Evolutionary conservation across 805 yeast genomes (phyloP).

Genomic region (Wickerhamomyces bisporus): DNA sequence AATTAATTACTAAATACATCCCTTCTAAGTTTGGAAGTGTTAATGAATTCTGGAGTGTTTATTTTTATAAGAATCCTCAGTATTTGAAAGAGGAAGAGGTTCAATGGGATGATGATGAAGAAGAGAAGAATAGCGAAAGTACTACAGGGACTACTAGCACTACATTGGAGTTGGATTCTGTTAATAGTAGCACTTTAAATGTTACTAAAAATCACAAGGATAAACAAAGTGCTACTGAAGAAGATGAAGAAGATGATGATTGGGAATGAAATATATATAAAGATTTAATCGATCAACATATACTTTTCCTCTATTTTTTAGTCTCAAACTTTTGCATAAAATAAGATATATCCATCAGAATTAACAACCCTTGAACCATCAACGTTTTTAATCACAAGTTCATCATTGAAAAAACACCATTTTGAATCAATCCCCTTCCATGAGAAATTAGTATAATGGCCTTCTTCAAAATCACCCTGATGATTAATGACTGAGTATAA

Average conservation of each 20-base stretch:
- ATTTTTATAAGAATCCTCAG: neutral
- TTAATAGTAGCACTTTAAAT: slow-evolving; percentile 31
- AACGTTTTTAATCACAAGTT: slow-evolving; percentile 52
- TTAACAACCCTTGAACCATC: slow-evolving; percentile 52
- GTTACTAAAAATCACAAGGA: slow-evolving; percentile 25
- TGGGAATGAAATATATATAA: slow-evolving; percentile 43
- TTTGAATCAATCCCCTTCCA: slow-evolving; percentile 45
- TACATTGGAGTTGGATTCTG: slow-evolving; percentile 36
- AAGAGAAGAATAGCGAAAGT: slow-evolving; percentile 28
- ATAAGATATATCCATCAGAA: slow-evolving; percentile 76
- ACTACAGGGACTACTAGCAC: slow-evolving; percentile 26
- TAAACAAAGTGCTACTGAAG: too few species aligned
- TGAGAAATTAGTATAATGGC: slow-evolving; percentile 85
- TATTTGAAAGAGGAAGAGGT: neutral
- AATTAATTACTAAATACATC: slow-evolving; percentile 57
- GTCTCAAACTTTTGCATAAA: slow-evolving; percentile 47
- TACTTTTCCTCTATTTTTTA: neutral
- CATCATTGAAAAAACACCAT: slow-evolving; percentile 85
- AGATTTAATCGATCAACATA: neutral
- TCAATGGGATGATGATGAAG: slow-evolving; percentile 16
- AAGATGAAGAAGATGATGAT: slow-evolving; percentile 49
- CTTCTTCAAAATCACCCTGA: slow-evolving; percentile 74
- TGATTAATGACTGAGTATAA: slow-evolving; percentile 82
- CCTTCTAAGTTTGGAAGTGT: slow-evolving; percentile 35
- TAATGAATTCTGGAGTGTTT: neutral